Conservation (phyloP, 495 filamentous ascomycete species). For the Aspergillus hancockii region DNA sequence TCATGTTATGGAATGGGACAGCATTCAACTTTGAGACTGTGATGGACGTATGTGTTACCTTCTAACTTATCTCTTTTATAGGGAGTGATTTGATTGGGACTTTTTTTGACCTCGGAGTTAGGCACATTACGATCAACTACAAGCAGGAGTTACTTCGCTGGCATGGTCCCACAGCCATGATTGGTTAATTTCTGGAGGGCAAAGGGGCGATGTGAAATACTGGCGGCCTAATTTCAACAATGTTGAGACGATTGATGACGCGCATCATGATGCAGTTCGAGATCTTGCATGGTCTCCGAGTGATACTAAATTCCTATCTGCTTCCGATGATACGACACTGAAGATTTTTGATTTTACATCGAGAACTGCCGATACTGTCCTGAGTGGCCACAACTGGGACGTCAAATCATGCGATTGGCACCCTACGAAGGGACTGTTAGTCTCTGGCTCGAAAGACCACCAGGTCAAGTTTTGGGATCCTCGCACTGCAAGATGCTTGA, state of each 20-base stretch:
- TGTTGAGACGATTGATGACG: conserved; percentile 89
- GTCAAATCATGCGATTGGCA: conserved; percentile 97
- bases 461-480: conserved; percentile 98
- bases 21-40: conserved; percentile 99
- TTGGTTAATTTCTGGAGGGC: conserved; percentile 94
- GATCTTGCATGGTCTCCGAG: conserved; percentile 92
- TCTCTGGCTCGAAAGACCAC: conserved; percentile 97
- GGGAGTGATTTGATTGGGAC: background rate
- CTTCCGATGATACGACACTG: conserved; percentile 87
- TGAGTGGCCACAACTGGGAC: conserved; percentile 94
- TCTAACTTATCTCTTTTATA: background rate
- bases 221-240: conserved; percentile 99
- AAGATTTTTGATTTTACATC: conserved; percentile 98
- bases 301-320: conserved; percentile 93
- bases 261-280: conserved; percentile 84
- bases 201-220: conserved; percentile 94
- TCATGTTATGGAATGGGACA: conserved; percentile 97
- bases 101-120: conserved; percentile 26
- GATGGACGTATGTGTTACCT: conserved; percentile 65
- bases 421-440: conserved; percentile 88
- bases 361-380: conserved; percentile 72
- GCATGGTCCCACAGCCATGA: conserved; percentile 92
- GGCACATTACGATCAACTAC: conserved; percentile 76
- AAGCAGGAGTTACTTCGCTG: conserved; percentile 80
- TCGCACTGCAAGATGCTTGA: conserved; percentile 81